Percentiles rank a stretch among this genome's conserved stretches.
These are phyloP conservation scores for Starmerella bombicola DNA, from an alignment of 805 yeast genomes.

Conservation along the genomic window DNA sequence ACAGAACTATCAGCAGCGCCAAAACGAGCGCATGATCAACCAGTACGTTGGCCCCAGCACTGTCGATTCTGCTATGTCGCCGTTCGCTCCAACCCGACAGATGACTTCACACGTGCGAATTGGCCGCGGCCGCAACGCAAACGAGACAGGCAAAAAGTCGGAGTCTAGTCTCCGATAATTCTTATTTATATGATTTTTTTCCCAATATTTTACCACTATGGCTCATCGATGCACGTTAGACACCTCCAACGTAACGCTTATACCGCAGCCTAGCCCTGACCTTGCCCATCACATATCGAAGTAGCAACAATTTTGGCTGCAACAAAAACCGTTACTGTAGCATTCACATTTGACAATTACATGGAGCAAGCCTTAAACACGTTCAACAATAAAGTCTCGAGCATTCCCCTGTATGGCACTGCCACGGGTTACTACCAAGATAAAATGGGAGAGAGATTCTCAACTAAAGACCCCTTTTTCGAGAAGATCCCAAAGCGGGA, in stretches of 20 bases:
- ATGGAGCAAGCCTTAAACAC: constrained; percentile 11
- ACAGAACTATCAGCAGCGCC: constrained; percentile 74
- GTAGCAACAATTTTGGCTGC: too few relatives aligned
- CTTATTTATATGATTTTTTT: too few relatives aligned
- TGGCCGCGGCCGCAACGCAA: constrained; percentile 76
- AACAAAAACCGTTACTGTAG: too few relatives aligned
- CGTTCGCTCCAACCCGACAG: constrained; percentile 58
- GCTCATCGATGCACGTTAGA: background rate
- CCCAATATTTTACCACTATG: too few relatives aligned
- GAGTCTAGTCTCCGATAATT: constrained; percentile 2
- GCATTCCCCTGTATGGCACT: constrained; percentile 46
- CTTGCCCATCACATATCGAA: too few relatives aligned
- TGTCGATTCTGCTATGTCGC: constrained; percentile 65
- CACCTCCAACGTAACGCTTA: too few relatives aligned
- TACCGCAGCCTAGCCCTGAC: too few relatives aligned
- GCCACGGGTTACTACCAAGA: constrained; percentile 51
- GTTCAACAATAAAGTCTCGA: constrained; percentile 28
- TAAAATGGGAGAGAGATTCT: constrained; percentile 50
- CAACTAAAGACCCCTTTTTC: constrained; percentile 36
- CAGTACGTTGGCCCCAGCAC: constrained; percentile 94
- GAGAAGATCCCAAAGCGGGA: constrained; percentile 35
- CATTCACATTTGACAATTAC: too few relatives aligned
- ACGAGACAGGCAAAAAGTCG: constrained; percentile 33
- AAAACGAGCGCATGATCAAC: constrained; percentile 70
- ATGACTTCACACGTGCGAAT: constrained; percentile 46